Percentiles rank a stretch among this genome's conserved stretches.
Evolutionary conservation across 1,284 basidiomycete genomes (phyloP).

Genomic region (Amylostereum areolatum): DNA sequence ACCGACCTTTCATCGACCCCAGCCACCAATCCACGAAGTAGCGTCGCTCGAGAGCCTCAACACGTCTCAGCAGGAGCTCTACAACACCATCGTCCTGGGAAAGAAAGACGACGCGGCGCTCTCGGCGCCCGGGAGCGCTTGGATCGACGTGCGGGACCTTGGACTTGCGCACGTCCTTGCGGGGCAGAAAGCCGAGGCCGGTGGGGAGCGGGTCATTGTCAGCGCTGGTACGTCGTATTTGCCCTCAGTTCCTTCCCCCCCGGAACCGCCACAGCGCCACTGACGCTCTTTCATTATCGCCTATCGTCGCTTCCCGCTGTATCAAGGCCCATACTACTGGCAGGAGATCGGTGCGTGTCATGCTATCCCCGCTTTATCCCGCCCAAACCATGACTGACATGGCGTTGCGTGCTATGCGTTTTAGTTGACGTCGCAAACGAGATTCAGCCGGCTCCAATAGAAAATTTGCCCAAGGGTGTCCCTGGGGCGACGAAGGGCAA

Average conservation of each 20-base stretch:
- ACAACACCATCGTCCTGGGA: conserved; percentile 26
- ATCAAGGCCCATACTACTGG: conserved; percentile 17
- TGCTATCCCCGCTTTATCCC: not conserved
- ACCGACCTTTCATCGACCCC: conserved; percentile 3
- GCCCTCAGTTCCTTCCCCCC: too few relatives aligned
- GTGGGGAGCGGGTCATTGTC: conserved; percentile 54
- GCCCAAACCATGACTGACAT: not conserved
- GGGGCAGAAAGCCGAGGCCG: conserved; percentile 47
- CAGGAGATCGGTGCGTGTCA: conserved; percentile 23
- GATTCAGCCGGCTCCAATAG: conserved; percentile 8
- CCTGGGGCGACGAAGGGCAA: conserved; percentile 16
- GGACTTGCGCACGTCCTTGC: conserved; percentile 53
- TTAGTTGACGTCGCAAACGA: conserved; percentile 7
- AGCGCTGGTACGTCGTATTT: conserved; percentile 23
- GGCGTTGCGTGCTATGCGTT: not conserved
- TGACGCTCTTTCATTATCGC: not conserved
- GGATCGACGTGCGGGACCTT: conserved; percentile 60
- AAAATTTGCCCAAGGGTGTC: conserved; percentile 16
- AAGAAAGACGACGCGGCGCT: conserved; percentile 13
- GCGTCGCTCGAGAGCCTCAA: conserved; percentile 41
- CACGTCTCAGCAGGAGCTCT: conserved; percentile 36
- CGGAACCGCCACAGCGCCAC: too few relatives aligned
- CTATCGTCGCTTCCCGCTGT: not conserved
- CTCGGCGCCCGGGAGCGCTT: conserved; percentile 20
- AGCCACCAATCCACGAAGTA: conserved; percentile 47